Percentiles rank a stretch among this genome's conserved stretches.
These are phyloP conservation scores for Trichophyton schoenleinii DNA, from an alignment of 2,329 filamentous ascomycete genomes.

Conservation along the genomic window DNA sequence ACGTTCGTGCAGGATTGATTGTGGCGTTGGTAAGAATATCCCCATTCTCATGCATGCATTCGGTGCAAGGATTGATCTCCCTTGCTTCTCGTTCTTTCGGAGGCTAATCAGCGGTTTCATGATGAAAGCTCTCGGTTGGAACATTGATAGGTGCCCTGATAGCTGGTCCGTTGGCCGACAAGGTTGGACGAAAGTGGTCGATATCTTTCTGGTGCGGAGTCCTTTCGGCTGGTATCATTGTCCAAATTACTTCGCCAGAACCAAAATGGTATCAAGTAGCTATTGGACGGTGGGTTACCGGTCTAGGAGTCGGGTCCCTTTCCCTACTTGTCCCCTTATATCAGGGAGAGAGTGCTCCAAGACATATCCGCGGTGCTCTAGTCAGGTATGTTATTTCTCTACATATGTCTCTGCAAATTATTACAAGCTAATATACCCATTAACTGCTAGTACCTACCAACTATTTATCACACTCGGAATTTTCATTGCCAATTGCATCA, in stretches of 20 bases:
- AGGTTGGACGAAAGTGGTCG: slow-evolving; percentile 34
- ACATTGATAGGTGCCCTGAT: slow-evolving; percentile 29
- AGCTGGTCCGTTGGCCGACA: slow-evolving; percentile 35
- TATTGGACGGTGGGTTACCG: slow-evolving; percentile 36
- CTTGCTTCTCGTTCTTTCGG: neutral
- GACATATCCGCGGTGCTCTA: slow-evolving; percentile 37
- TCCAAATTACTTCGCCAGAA: slow-evolving; percentile 32
- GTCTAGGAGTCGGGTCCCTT: slow-evolving; percentile 37
- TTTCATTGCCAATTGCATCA: slow-evolving; percentile 38
- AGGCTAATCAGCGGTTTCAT: neutral
- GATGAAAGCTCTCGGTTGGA: slow-evolving; percentile 31
- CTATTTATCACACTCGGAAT: slow-evolving; percentile 40
- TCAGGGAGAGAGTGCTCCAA: slow-evolving; percentile 35
- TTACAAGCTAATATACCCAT: neutral
- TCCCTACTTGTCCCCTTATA: slow-evolving; percentile 38
- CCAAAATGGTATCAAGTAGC: slow-evolving; percentile 34
- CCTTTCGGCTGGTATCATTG: slow-evolving; percentile 35
- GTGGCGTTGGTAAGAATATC: slow-evolving; percentile 29
- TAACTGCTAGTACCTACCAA: slow-evolving; percentile 32
- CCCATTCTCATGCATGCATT: neutral
- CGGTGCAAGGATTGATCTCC: neutral
- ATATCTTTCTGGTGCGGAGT: slow-evolving; percentile 35
- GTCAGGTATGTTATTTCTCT: slow-evolving; percentile 20
- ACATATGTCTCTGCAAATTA: neutral
- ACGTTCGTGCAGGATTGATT: slow-evolving; percentile 34